Conservation (phyloP, 148 eudicot genomes). For the Pharnaceum exiguum region DNA sequence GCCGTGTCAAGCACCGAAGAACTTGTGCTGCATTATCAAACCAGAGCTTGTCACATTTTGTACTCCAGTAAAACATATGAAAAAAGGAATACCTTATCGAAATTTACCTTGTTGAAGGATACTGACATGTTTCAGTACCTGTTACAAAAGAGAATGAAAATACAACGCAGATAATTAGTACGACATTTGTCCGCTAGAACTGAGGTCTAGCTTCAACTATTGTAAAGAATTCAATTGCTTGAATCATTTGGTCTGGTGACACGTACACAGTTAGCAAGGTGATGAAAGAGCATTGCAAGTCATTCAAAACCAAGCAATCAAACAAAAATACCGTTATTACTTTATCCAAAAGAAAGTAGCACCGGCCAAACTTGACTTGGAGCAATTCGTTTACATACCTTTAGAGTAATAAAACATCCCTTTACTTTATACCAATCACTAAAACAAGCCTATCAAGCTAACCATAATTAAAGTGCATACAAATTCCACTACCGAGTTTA, state of each 20-base stretch:
- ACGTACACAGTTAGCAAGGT: neutral
- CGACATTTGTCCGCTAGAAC: too few relatives aligned
- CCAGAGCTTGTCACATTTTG: neutral
- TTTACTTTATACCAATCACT: constrained; percentile 10
- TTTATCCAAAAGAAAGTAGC: constrained; percentile 15
- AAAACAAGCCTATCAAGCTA: constrained; percentile 4
- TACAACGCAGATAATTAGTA: neutral
- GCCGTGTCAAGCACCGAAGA: constrained; percentile 75
- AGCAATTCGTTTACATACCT: neutral
- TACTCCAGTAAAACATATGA: neutral
- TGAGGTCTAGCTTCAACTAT: too few relatives aligned
- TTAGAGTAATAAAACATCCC: constrained; percentile 13
- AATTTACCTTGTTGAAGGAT: constrained; percentile 77
- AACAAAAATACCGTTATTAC: constrained; percentile 8
- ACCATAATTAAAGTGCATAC: neutral
- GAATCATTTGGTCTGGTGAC: too few relatives aligned
- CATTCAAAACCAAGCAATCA: neutral
- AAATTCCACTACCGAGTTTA: neutral
- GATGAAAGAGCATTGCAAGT: neutral
- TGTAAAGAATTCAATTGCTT: neutral
- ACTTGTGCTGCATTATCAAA: constrained; percentile 66
- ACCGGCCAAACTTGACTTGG: constrained; percentile 8
- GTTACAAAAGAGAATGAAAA: constrained; percentile 13
- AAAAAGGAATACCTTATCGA: neutral
- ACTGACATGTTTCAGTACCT: constrained; percentile 72